Base-by-base conservation (phyloP, 345 rosid species). In the Hibiscus trionum region DNA sequence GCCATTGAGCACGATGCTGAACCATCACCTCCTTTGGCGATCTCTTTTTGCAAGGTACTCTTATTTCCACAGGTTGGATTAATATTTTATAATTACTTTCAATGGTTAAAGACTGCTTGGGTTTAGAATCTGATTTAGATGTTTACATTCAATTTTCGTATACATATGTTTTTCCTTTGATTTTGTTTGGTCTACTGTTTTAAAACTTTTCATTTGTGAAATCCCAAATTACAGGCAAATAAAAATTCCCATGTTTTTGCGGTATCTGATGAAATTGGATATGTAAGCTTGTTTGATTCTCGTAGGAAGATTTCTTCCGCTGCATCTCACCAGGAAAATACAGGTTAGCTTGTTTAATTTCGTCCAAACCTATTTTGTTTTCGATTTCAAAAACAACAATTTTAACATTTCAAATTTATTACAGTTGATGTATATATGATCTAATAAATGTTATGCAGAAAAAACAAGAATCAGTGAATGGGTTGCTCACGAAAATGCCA, bases 401-500 rank as follows among this genome's bases (percentile, higher is more conserved):
- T 33, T n/a, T 33, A 21, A 17, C 27, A 0, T 50, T 7, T 53
- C 11, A 24, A 0, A 61, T 31, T 26, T 42, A 37, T 11, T 29
- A 16, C 16, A 24, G 55, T 10, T 57, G 15, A 59, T 12, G 4
- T 49, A 60, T 5, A 31, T 9, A 2, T 56, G 8, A 56, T 56
- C 39, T 60, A 17, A 19, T 53, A 56, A 64, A 66, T 37, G 19
- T 7, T 62, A 47, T 76, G 84, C 77, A 93, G 97, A 78, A 53
- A 86, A 77, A 57, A 84, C 85, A 7, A 83, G 87, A 80, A 73
- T 90, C 19, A 70, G 79, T 55, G 88, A 84, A 11, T 94, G 97
- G 98, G 74, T 80, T 68, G 95, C 93, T 35, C 98, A 94, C 83
- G 81, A 88, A 73, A 94, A 94, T 76, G 96, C 96, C 1, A 82